These are phyloP conservation scores for Cardiospermum halicacabum DNA, from an alignment of 345 rosid species.

Conservation along the genomic window DNA sequence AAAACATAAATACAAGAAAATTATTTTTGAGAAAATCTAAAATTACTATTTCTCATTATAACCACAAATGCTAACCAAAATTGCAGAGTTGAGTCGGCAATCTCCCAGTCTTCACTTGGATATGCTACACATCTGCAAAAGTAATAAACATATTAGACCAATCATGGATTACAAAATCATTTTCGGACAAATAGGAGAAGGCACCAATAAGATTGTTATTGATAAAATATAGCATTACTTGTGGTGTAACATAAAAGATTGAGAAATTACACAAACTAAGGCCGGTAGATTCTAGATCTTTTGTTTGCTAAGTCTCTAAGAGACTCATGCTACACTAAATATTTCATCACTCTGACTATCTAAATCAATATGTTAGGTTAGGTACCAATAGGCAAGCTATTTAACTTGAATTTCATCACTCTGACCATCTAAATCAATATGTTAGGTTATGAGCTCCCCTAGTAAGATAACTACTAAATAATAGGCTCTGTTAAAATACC, in stretches of 20 bases:
- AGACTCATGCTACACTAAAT: not conserved
- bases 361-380: too few species aligned
- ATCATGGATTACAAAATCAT: not conserved
- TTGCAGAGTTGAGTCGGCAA: conserved; percentile 97
- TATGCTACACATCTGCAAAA: conserved; percentile 73
- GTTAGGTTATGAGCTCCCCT: too few species aligned
- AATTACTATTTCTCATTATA: not conserved
- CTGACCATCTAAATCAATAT: not conserved
- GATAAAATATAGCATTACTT: conserved; percentile 1
- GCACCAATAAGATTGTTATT: not conserved
- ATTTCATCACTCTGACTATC: not conserved
- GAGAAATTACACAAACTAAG: not conserved
- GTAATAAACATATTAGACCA: conserved; percentile 22
- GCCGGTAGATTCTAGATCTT: not conserved
- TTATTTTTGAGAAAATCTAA: not conserved
- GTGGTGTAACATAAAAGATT: not conserved
- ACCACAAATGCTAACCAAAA: conserved; percentile 58
- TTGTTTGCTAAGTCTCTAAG: not conserved
- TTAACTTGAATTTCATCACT: not conserved
- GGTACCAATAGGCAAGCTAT: too few species aligned
- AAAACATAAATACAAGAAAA: not conserved
- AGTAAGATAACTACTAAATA: too few species aligned
- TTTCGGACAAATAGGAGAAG: not conserved
- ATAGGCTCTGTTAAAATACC: too few species aligned
- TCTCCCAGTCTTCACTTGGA: conserved; percentile 96